Evolutionary conservation across 768 basidiomycete genomes (phyloP).

Genomic region (Lentinula lateritia): DNA sequence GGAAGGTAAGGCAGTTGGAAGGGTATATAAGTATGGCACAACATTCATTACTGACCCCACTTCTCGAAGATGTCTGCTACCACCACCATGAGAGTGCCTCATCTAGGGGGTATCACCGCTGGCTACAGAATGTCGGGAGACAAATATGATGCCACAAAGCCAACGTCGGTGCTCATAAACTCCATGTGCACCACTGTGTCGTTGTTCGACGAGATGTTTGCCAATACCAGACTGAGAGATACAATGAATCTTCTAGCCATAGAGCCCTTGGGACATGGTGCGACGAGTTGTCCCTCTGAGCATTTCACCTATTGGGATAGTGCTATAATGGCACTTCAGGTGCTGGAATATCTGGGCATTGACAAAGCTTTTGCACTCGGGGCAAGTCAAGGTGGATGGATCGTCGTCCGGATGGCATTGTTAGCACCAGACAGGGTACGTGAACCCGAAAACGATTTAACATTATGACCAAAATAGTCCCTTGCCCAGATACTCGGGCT

Average conservation of each 20-base stretch:
- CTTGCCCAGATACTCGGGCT: neutral
- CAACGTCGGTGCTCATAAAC: neutral
- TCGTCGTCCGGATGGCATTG: neutral
- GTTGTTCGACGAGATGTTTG: neutral
- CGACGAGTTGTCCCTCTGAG: neutral
- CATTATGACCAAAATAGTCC: too few species aligned
- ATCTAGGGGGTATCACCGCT: neutral
- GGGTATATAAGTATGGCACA: too few species aligned
- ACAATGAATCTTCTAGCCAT: neutral
- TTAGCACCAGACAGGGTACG: neutral
- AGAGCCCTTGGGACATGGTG: neutral
- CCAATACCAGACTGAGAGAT: neutral
- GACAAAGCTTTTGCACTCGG: neutral
- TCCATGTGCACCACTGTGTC: neutral
- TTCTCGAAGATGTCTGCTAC: neutral
- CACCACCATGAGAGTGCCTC: neutral
- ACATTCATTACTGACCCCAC: conserved; percentile 13
- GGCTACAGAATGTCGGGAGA: neutral
- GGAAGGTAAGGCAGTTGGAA: neutral
- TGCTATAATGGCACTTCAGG: neutral
- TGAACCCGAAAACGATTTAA: too few species aligned
- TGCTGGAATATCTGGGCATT: neutral
- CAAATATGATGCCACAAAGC: neutral
- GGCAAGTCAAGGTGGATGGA: neutral
- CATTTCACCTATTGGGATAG: conserved; percentile 1